These are phyloP conservation scores for Elsinoe perseae DNA, from an alignment of 2,329 filamentous ascomycete species.

Conservation along the genomic window DNA sequence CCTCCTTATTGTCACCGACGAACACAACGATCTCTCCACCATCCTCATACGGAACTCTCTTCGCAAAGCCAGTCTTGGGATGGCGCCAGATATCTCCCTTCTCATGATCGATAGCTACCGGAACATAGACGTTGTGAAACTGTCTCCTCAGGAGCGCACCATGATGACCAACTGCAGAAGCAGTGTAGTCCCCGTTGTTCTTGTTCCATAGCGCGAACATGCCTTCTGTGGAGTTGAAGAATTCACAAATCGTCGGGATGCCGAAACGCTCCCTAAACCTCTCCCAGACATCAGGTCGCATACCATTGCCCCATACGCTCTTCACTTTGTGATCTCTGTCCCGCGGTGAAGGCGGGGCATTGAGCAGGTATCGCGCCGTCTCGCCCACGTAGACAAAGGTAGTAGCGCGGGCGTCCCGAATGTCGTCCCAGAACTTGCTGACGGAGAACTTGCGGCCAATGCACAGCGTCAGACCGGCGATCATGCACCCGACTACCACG, in stretches of 20 bases:
- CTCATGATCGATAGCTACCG: conserved; percentile 61
- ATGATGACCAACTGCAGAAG: conserved; percentile 62
- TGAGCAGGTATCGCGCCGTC: conserved; percentile 64
- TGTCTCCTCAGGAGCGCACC: conserved; percentile 52
- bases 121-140: conserved; percentile 51
- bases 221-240: conserved; percentile 72
- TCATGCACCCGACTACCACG: conserved; percentile 38
- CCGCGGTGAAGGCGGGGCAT: conserved; percentile 55
- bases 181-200: conserved; percentile 54
- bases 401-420: conserved; percentile 59
- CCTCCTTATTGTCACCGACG: conserved; percentile 47
- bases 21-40: conserved; percentile 71
- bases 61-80: conserved; percentile 59
- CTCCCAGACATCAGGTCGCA: conserved; percentile 61
- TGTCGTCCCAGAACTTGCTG: conserved; percentile 62
- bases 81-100: conserved; percentile 61
- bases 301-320: conserved; percentile 58
- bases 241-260: conserved; percentile 58
- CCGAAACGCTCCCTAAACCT: conserved; percentile 57
- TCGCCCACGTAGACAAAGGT: conserved; percentile 73
- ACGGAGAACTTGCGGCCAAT: conserved; percentile 62
- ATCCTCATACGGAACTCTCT: conserved; percentile 53
- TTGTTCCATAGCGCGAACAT: conserved; percentile 49
- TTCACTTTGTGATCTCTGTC: conserved; percentile 53
- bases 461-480: conserved; percentile 51